A percentile compares a stretch with the other conserved stretches of the same genome.
Conservation (phyloP, 2,329 filamentous ascomycete species). For the Botrytis sinoallii region DNA sequence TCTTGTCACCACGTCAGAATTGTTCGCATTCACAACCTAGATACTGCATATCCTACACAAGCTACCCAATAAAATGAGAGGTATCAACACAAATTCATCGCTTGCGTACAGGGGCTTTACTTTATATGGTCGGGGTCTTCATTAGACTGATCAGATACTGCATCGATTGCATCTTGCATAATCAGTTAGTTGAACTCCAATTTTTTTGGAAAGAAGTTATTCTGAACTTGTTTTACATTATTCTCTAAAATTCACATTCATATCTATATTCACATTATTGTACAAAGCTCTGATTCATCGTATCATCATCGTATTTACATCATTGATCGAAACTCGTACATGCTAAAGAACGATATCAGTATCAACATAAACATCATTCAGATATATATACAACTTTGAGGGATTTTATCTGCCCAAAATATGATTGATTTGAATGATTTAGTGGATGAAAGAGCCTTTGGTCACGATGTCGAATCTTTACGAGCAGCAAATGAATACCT, state of each 20-base stretch:
- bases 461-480: constrained; percentile 14
- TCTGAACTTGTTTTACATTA: not conserved
- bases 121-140: not conserved
- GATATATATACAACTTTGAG: not conserved
- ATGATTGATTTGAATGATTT: constrained; percentile 11
- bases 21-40: not conserved
- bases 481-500: constrained; percentile 18
- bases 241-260: not conserved
- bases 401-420: not conserved
- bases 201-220: not conserved
- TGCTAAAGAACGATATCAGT: not conserved
- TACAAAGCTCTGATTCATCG: not conserved
- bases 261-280: constrained; percentile 4
- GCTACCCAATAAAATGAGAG: constrained; percentile 2
- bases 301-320: not conserved
- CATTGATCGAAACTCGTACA: not conserved
- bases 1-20: constrained; percentile 10
- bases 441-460: constrained; percentile 13
- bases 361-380: not conserved
- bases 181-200: not conserved
- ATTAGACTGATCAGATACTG: constrained; percentile 7
- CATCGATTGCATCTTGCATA: constrained; percentile 8
- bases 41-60: not conserved
- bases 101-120: not conserved
- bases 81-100: not conserved